Evolutionary conservation across 345 rosid genomes (phyloP).

Genomic region (Barbarea vulgaris): DNA sequence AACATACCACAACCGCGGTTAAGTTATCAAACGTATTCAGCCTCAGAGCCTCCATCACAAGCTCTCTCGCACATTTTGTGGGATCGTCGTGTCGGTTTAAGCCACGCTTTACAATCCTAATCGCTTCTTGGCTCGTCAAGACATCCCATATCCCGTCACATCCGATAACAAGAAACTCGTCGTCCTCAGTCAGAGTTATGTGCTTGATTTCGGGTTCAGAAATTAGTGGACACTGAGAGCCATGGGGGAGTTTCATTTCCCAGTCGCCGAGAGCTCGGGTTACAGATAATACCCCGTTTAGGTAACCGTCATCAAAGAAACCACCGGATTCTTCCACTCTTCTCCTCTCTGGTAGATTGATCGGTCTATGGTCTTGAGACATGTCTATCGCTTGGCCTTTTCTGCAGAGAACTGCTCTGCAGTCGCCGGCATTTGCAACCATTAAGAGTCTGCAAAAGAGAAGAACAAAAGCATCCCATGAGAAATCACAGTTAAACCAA

Average conservation of each 20-base stretch:
- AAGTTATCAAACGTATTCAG: constrained; percentile 71
- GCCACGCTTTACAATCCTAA: constrained; percentile 59
- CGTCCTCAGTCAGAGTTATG: constrained; percentile 66
- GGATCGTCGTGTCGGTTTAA: constrained; percentile 71
- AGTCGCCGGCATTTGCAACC: constrained; percentile 46
- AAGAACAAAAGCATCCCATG: neutral
- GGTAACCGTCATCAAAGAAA: constrained; percentile 34
- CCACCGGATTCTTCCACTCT: constrained; percentile 68
- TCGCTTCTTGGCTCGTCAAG: constrained; percentile 87
- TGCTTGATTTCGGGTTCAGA: constrained; percentile 77
- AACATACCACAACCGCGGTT: constrained; percentile 74
- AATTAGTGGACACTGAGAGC: constrained; percentile 66
- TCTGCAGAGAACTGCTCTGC: constrained; percentile 43
- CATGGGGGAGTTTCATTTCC: constrained; percentile 70
- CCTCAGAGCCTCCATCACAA: constrained; percentile 72
- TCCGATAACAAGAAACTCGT: constrained; percentile 84
- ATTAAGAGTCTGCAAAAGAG: constrained; percentile 55
- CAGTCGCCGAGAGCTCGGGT: constrained; percentile 94
- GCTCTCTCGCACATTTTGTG: constrained; percentile 72
- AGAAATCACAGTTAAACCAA: neutral
- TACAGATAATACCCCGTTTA: constrained; percentile 63
- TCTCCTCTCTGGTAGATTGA: constrained; percentile 56
- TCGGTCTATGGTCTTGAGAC: constrained; percentile 72
- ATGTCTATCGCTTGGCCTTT: constrained; percentile 41
- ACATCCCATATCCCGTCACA: constrained; percentile 98